Evolutionary conservation across 148 eudicot species (phyloP).

Genomic region (Spergularia marina): DNA sequence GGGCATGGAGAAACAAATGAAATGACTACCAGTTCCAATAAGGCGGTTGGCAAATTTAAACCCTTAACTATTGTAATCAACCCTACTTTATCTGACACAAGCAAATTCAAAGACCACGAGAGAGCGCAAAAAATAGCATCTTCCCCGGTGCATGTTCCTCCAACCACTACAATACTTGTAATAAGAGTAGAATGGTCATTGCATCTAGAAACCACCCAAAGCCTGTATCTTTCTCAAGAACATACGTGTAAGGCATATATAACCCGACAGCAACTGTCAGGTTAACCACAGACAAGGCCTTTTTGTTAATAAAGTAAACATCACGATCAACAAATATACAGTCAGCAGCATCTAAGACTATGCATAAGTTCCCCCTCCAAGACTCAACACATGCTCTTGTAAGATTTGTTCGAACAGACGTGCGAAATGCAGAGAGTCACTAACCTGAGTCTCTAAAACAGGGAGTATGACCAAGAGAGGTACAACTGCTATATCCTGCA

Average conservation of each 20-base stretch:
- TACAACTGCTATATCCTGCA: constrained; percentile 99
- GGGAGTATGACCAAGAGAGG: constrained; percentile 98
- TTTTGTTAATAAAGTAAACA: not conserved
- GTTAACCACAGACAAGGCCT: not conserved
- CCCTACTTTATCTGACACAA: not conserved
- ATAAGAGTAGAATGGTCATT: not conserved
- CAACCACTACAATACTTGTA: not conserved
- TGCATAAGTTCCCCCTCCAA: too few relatives aligned
- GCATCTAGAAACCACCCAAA: not conserved
- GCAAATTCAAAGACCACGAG: not conserved
- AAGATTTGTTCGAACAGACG: not conserved
- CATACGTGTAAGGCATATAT: not conserved
- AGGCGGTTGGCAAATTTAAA: not conserved
- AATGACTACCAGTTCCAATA: too few relatives aligned
- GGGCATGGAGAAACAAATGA: not conserved
- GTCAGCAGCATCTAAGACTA: too few relatives aligned
- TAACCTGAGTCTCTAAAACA: constrained; percentile 95
- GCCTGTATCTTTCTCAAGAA: not conserved
- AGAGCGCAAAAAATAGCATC: not conserved
- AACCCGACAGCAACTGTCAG: too few relatives aligned
- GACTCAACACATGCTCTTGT: not conserved
- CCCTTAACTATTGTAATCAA: not conserved
- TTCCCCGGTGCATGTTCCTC: not conserved
- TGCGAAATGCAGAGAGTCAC: not conserved
- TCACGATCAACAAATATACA: too few relatives aligned